phyloP scores from a whole-genome alignment of 2,329 filamentous ascomycete species.

The Penicillium hesseltinei region DNA sequence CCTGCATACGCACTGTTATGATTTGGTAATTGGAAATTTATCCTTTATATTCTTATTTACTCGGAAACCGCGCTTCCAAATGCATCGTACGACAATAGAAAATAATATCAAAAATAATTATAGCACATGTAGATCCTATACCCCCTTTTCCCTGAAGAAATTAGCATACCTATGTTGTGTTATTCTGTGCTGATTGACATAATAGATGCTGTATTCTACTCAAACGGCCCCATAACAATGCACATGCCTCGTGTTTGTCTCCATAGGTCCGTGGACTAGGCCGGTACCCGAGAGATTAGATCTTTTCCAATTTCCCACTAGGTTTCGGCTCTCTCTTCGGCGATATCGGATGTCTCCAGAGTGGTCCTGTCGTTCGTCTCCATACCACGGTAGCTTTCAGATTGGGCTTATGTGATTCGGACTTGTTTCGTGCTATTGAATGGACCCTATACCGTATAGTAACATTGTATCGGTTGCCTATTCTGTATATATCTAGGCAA shows the following conservation, averaged over 20 bases:
- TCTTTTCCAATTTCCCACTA: neutral
- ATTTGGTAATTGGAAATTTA: neutral
- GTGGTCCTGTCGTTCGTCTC: neutral
- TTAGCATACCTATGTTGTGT: neutral
- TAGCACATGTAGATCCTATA: neutral
- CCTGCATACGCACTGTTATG: conserved; percentile 1
- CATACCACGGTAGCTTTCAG: neutral
- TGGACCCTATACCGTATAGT: neutral
- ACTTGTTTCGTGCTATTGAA: neutral
- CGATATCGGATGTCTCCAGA: conserved; percentile 3
- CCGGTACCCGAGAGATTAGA: conserved; percentile 8
- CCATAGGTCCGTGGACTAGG: neutral
- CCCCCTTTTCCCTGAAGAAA: neutral
- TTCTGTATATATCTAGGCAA: neutral
- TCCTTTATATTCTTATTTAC: neutral
- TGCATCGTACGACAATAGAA: neutral
- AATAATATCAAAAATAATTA: neutral
- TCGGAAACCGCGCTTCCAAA: neutral
- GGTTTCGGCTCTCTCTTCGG: neutral
- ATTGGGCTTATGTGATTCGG: neutral
- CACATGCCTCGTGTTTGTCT: neutral
- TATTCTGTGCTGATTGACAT: neutral
- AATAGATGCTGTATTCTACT: neutral
- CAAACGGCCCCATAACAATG: neutral
- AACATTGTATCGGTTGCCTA: neutral